Evolutionary conservation across 1,284 basidiomycete species (phyloP), one percentile per base, ranked within the genome.

Genomic region (Microbotryum violaceum): DNA sequence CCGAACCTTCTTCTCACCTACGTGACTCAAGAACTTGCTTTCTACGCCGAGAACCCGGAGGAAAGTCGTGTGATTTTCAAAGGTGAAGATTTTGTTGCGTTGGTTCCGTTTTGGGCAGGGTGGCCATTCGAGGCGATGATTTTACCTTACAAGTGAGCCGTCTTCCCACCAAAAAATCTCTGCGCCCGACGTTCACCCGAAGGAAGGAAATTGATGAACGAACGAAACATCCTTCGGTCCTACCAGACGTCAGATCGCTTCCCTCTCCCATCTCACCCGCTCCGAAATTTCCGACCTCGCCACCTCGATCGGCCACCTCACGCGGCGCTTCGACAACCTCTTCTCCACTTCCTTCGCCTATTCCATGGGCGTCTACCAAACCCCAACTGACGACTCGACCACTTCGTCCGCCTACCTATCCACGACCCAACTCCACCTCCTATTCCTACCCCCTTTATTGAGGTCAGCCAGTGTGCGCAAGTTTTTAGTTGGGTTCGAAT

Each of bases 81-180:
- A 74, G 89, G 91, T 70, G 80, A 86, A 5, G 80, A 90, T 70
- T 97, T 91, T 83, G 79, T 90, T 6, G 90, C 86, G 0, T 73
- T 97, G 6, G 91, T 97, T 0, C 93, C 93, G 1, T 97, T 89
- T 84, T 97, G 93, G 93, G 93, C 92, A 2, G 83, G 85, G 33
- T 97, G 93, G 93, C 93, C 93, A 0, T 97, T 87, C 72, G 93
- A 97, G 75, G 80, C 88, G 18, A 77, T 97, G 63, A 75, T 93
- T 51, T 77, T 92, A 16, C 88, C 90, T 0, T 84, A 86, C 75
- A 81, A 80, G 67, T 66, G 46, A 25, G 61, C 48, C 10, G 16
- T 42, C 9, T 31, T 8, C 29, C 31, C 31, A 31, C 31, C 7
- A 31, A 10, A 10, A 27, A 27, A 27, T 27, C 1, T 7, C 31